Conservation (phyloP, 768 basidiomycete genomes). For the Pholiota conissans region DNA sequence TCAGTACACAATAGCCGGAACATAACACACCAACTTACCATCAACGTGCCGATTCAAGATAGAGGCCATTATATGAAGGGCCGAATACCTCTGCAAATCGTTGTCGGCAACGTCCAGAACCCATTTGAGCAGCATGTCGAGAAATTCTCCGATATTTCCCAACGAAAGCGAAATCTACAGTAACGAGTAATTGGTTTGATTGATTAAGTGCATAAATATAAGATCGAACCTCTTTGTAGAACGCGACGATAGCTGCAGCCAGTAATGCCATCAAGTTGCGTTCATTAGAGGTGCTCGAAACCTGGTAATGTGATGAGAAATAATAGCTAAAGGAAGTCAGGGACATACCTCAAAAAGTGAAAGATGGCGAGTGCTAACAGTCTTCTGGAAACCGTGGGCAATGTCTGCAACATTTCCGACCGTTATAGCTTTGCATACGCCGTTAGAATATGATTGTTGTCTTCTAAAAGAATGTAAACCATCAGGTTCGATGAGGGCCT, state of each 20-base stretch:
- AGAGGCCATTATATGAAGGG: constrained; percentile 58
- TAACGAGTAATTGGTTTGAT: background rate
- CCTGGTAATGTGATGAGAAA: constrained; percentile 32
- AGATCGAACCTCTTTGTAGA: constrained; percentile 64
- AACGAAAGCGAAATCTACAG: constrained; percentile 53
- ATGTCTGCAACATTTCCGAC: constrained; percentile 53
- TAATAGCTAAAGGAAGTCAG: background rate
- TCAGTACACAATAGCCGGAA: background rate
- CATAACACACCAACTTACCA: constrained; percentile 42
- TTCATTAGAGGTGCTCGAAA: constrained; percentile 43
- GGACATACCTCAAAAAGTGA: constrained; percentile 50
- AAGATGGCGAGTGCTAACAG: constrained; percentile 39
- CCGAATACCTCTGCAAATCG: constrained; percentile 53
- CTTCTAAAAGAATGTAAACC: constrained; percentile 40
- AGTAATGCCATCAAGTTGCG: constrained; percentile 70
- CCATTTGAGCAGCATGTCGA: constrained; percentile 62
- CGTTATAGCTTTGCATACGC: constrained; percentile 51
- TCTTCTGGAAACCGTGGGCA: constrained; percentile 55
- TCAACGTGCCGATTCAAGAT: constrained; percentile 78
- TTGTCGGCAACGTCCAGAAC: constrained; percentile 46
- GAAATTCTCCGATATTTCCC: constrained; percentile 47
- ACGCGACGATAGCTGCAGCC: constrained; percentile 60
- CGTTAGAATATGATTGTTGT: constrained; percentile 56
- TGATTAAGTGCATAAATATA: background rate
- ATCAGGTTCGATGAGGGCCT: constrained; percentile 1